phyloP scores from a whole-genome alignment of 257 asterid species.

The Lycium ferocissimum region DNA sequence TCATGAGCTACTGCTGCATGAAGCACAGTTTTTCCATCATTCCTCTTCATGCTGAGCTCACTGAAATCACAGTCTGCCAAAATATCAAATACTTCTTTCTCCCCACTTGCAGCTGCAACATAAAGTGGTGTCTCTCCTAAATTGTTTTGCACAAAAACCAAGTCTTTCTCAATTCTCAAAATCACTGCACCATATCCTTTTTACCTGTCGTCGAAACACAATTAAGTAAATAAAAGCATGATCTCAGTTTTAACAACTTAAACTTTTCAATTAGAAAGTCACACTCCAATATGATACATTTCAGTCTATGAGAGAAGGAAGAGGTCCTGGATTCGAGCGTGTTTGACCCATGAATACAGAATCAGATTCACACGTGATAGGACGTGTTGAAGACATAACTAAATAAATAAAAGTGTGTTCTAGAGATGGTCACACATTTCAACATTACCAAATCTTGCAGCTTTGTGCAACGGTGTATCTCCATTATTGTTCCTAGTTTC shows the following conservation, averaged over 20 bases:
- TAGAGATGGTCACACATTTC: neutral
- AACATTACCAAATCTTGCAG: constrained; percentile 23
- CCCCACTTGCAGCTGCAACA: constrained; percentile 34
- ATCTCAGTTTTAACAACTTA: neutral
- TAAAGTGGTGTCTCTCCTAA: constrained; percentile 33
- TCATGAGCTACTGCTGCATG: constrained; percentile 30
- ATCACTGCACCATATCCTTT: neutral
- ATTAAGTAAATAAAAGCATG: neutral
- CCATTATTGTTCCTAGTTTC: constrained; percentile 5
- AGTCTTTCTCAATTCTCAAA: neutral
- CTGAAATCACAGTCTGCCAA: neutral
- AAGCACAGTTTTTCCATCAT: constrained; percentile 17
- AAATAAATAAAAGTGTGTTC: neutral
- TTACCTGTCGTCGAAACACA: neutral
- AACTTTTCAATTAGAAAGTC: neutral
- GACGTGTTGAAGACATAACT: neutral
- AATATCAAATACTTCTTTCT: constrained; percentile 3
- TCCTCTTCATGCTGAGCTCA: constrained; percentile 18
- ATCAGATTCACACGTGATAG: neutral
- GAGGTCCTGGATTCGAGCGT: neutral
- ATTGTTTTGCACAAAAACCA: constrained; percentile 6
- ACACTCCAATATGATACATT: too few relatives aligned
- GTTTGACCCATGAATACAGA: neutral
- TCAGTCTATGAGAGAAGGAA: neutral
- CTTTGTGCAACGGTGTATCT: constrained; percentile 32